Evolutionary conservation across 805 yeast genomes (phyloP).

Genomic region (Clavispora carvajalis): DNA sequence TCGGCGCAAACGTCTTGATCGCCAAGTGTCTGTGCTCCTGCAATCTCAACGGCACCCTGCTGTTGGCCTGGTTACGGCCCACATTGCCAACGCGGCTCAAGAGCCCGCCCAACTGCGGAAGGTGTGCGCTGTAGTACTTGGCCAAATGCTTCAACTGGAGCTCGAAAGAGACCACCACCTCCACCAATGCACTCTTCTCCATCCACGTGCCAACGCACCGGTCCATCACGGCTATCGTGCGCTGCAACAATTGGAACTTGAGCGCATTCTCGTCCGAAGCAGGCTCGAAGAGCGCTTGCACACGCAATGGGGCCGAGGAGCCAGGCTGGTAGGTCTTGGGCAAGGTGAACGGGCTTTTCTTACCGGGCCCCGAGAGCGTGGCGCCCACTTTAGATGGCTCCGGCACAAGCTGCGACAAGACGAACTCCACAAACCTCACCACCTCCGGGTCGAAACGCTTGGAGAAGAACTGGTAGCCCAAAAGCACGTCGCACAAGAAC

Average conservation of each 20-base stretch:
- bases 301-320: conserved; percentile 5
- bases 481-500: conserved; percentile 57
- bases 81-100: conserved; percentile 46
- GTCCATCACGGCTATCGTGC: conserved; percentile 29
- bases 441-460: conserved; percentile 83
- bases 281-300: conserved; percentile 9
- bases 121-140: conserved; percentile 27
- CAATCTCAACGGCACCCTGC: conserved; percentile 59
- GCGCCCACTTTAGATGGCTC: conserved; percentile 21
- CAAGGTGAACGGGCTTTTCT: conserved; percentile 10
- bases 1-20: conserved; percentile 80
- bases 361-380: conserved; percentile 8
- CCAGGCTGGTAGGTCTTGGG: conserved; percentile 13
- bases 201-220: conserved; percentile 45
- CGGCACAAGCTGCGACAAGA: conserved; percentile 42
- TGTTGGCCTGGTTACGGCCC: conserved; percentile 19
- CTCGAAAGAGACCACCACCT: conserved; percentile 48
- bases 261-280: conserved; percentile 11
- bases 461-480: conserved; percentile 73
- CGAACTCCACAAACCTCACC: conserved; percentile 49
- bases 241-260: conserved; percentile 28
- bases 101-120: conserved; percentile 28
- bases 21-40: conserved; percentile 84
- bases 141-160: conserved; percentile 36
- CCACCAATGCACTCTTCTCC: conserved; percentile 57